Conservation (phyloP, 2,329 filamentous ascomycete species). For the Dendrostoma leiphaemia region DNA sequence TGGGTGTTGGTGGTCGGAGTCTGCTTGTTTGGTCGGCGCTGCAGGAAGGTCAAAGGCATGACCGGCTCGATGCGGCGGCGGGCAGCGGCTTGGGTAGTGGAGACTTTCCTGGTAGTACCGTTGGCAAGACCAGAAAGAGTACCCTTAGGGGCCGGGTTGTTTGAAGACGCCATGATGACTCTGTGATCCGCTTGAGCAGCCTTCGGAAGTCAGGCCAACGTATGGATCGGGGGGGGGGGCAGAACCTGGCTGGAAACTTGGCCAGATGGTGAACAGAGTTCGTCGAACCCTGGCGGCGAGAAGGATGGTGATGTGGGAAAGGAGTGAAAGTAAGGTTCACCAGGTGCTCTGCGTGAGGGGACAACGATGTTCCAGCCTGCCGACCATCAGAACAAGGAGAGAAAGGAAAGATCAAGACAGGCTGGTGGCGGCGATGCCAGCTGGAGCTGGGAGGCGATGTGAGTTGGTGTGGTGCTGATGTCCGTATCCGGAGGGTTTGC, state of each 20-base stretch:
- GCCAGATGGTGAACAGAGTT: conserved; percentile 7
- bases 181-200: neutral
- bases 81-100: conserved; percentile 3
- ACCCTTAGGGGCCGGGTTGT: neutral
- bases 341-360: neutral
- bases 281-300: conserved; percentile 5
- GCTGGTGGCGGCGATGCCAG: neutral
- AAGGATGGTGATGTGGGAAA: conserved; percentile 6
- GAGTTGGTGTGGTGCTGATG: neutral
- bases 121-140: conserved; percentile 1
- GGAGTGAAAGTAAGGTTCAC: conserved; percentile 5
- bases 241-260: conserved; percentile 7
- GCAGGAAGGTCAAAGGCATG: conserved; percentile 16
- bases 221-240: neutral
- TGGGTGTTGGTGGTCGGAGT: conserved; percentile 8
- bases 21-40: conserved; percentile 14
- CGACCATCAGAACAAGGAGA: neutral
- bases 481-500: neutral
- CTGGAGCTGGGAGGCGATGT: neutral
- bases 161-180: conserved; percentile 15
- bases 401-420: neutral
- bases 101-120: neutral
- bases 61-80: conserved; percentile 16
- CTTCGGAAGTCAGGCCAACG: neutral
- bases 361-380: neutral